phyloP scores from a whole-genome alignment of 2,329 filamentous ascomycete genomes.

The Lecanosticta acicola region DNA sequence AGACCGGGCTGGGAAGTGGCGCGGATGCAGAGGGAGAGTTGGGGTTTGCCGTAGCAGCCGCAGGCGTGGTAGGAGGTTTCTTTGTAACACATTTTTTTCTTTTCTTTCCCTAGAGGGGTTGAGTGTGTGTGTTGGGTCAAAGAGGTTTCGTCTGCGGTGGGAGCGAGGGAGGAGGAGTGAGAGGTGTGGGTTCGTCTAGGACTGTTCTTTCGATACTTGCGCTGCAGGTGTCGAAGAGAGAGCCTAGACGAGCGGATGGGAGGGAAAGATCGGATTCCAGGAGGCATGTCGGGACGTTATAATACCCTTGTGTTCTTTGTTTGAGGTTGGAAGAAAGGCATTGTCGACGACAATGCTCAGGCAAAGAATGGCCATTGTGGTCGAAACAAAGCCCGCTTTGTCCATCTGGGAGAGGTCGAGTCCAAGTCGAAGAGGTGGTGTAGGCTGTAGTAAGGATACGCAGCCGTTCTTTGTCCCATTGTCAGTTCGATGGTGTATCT shows the following conservation, averaged over 20 bases:
- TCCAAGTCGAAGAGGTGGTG: too few relatives aligned
- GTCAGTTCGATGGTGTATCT: too few relatives aligned
- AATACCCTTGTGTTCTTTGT: background rate
- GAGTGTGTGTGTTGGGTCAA: too few relatives aligned
- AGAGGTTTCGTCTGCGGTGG: background rate
- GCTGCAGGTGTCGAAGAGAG: background rate
- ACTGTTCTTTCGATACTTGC: background rate
- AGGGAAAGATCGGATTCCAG: background rate
- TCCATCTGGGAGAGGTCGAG: too few relatives aligned
- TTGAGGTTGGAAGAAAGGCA: background rate
- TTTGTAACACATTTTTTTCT: background rate
- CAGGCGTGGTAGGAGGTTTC: background rate
- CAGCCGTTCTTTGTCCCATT: too few relatives aligned
- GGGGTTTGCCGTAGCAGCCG: background rate
- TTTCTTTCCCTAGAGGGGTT: background rate
- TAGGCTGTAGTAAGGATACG: too few relatives aligned
- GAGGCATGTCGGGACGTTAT: background rate
- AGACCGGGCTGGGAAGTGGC: background rate
- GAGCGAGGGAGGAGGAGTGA: background rate
- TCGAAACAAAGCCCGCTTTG: too few relatives aligned
- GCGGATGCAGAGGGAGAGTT: background rate
- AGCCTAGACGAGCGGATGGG: background rate
- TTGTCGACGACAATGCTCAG: too few relatives aligned
- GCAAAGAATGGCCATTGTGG: too few relatives aligned
- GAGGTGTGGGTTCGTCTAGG: background rate